phyloP scores from a whole-genome alignment of 2,329 filamentous ascomycete genomes.

The Colletotrichum gloeosporioides region DNA sequence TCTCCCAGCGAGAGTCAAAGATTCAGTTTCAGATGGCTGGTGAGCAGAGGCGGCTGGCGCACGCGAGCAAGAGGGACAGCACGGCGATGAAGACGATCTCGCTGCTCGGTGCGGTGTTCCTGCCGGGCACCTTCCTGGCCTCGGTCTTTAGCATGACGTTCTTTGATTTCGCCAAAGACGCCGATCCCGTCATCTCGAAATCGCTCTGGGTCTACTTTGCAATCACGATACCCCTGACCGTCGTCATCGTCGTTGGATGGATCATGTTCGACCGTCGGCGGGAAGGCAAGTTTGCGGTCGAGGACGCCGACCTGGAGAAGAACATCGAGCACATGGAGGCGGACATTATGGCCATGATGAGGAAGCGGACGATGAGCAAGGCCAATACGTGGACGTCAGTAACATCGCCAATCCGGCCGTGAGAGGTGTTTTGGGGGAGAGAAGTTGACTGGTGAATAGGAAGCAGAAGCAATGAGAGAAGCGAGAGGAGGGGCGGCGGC shows the following conservation, averaged over 20 bases:
- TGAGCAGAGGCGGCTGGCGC: constrained; percentile 63
- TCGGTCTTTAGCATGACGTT: constrained; percentile 72
- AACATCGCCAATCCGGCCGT: constrained; percentile 30
- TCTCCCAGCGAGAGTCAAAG: constrained; percentile 68
- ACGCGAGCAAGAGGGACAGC: constrained; percentile 66
- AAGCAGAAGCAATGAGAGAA: not conserved
- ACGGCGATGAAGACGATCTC: constrained; percentile 71
- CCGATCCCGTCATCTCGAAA: constrained; percentile 49
- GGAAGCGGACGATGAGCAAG: constrained; percentile 62
- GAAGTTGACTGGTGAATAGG: not conserved
- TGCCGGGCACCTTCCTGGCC: constrained; percentile 66
- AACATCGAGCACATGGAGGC: constrained; percentile 63
- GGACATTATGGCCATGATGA: constrained; percentile 61
- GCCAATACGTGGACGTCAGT: constrained; percentile 57
- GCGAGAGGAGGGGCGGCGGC: not conserved
- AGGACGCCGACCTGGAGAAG: constrained; percentile 58
- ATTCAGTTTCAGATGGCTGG: constrained; percentile 68
- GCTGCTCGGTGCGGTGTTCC: constrained; percentile 66
- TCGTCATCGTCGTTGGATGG: constrained; percentile 61
- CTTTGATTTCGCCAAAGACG: constrained; percentile 62
- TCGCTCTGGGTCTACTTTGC: constrained; percentile 69
- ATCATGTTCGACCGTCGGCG: constrained; percentile 57
- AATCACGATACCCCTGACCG: constrained; percentile 63
- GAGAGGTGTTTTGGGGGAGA: not conserved
- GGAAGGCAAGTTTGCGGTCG: constrained; percentile 51